phyloP scores from a whole-genome alignment of 2,329 filamentous ascomycete genomes.

The Fusarium poae region DNA sequence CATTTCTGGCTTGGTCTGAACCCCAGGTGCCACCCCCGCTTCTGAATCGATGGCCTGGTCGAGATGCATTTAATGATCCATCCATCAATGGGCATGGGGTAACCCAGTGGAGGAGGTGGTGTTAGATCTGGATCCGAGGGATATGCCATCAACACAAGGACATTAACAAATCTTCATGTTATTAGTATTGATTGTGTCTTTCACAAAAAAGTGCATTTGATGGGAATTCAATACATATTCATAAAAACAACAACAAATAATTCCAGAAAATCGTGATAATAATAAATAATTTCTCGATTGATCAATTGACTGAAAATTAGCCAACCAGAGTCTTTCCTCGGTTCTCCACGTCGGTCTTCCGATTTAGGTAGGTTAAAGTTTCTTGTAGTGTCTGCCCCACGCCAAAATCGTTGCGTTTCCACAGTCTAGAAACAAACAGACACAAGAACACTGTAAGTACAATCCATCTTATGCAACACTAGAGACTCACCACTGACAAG shows the following conservation, averaged over 20 bases:
- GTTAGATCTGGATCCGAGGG: slow-evolving; percentile 17
- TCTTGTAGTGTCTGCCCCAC: slow-evolving; percentile 27
- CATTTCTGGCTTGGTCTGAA: background rate
- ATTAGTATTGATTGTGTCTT: background rate
- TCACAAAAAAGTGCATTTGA: background rate
- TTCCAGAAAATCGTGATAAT: background rate
- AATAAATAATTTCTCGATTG: background rate
- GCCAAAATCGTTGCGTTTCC: slow-evolving; percentile 24
- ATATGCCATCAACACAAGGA: background rate
- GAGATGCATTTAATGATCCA: slow-evolving; percentile 15
- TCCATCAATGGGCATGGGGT: slow-evolving; percentile 26
- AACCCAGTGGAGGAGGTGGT: slow-evolving; percentile 22
- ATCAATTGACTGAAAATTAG: background rate
- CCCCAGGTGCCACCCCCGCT: slow-evolving; percentile 39
- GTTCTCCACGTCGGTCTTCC: slow-evolving; percentile 29
- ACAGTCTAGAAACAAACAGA: slow-evolving; percentile 7
- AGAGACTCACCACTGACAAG: slow-evolving; percentile 12
- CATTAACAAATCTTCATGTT: background rate
- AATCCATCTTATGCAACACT: slow-evolving; percentile 11
- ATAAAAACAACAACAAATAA: background rate
- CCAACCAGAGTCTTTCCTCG: slow-evolving; percentile 21
- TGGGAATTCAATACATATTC: background rate
- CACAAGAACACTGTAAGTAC: slow-evolving; percentile 15
- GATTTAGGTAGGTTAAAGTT: slow-evolving; percentile 17
- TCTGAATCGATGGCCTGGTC: slow-evolving; percentile 22